These are phyloP conservation scores for Cantharellus cinnabarinus DNA, from an alignment of 768 basidiomycete species.

Conservation along the genomic window DNA sequence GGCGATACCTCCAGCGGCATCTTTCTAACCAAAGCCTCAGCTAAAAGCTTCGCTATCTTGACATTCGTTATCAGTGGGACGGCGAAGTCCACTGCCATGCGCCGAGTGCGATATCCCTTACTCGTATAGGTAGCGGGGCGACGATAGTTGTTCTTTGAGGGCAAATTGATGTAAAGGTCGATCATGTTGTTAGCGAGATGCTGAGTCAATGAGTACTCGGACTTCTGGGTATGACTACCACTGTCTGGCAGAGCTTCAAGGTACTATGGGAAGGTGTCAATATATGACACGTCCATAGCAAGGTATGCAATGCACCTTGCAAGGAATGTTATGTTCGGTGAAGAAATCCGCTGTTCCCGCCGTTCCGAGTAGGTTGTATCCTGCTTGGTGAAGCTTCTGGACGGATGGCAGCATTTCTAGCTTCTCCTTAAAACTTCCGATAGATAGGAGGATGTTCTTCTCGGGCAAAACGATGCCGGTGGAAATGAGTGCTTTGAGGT, in stretches of 20 bases:
- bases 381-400: constrained; percentile 81
- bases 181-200: constrained; percentile 94
- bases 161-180: constrained; percentile 98
- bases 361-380: constrained; percentile 93
- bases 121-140: constrained; percentile 93
- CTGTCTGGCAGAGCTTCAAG: constrained; percentile 66
- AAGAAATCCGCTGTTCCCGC: constrained; percentile 96
- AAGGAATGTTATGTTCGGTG: constrained; percentile 87
- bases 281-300: constrained; percentile 4
- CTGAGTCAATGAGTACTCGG: constrained; percentile 91
- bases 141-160: constrained; percentile 92
- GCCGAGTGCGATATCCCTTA: constrained; percentile 88
- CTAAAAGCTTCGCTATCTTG: constrained; percentile 92
- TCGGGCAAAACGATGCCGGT: constrained; percentile 88
- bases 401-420: constrained; percentile 87
- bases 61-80: constrained; percentile 95
- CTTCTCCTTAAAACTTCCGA: constrained; percentile 96
- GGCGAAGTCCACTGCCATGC: constrained; percentile 98
- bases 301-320: constrained; percentile 42
- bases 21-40: constrained; percentile 78
- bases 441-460: constrained; percentile 93
- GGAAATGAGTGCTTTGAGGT: constrained; percentile 89
- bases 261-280: constrained; percentile 29
- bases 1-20: constrained; percentile 78
- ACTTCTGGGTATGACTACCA: constrained; percentile 55